Evolutionary conservation across 1,139 yeast species (phyloP), one percentile per base, ranked within the genome.

Genomic region (Protomyces macrosporus): DNA sequence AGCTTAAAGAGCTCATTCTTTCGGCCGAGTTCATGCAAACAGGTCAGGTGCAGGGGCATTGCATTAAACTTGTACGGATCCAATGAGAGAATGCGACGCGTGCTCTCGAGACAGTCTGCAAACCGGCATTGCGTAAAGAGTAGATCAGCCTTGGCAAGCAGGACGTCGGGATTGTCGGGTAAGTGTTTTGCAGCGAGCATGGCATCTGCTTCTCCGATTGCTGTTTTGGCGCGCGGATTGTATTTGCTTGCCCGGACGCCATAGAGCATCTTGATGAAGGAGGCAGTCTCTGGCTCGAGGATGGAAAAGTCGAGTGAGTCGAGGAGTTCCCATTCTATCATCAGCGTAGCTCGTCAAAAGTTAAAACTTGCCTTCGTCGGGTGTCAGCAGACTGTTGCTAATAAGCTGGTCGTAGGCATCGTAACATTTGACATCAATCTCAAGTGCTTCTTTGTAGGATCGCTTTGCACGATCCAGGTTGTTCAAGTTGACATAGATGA

Each of bases 331-430:
- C 96, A 88, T 74, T 93, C 71, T 68, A 32, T 23, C 76, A 36
- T 45, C 39, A 32, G 6, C 40, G 51, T 5, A 32, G 33, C 5
- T 30, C 35, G 5, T 6, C 33, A 23, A 12, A 50, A 6, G 23
- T 5, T 5, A 5, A 14, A 3, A 39, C 60, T 23, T 40, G 68
- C 71, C 93, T 71, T 93, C 98, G 32, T 79, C 76, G 0, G 98
- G 96, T 0, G 96, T 83, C 77, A 95, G 78, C 68, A 91, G 79
- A 71, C 86, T 86, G 70, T 88, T 88, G 48, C 82, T 77, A 2
- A 89, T 81, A 60, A 95, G 79, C 72, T 88, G 93, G 70, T 88
- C 84, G 73, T 90, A 90, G 0, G 98, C 98, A 70, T 95, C 98
- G 73, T 80, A 93, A 74, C 98, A 93, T 72, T 90, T 90, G 9